These are phyloP conservation scores for Gaeumannomyces sp. DNA, from an alignment of 2,329 filamentous ascomycete genomes.

Conservation along the genomic window DNA sequence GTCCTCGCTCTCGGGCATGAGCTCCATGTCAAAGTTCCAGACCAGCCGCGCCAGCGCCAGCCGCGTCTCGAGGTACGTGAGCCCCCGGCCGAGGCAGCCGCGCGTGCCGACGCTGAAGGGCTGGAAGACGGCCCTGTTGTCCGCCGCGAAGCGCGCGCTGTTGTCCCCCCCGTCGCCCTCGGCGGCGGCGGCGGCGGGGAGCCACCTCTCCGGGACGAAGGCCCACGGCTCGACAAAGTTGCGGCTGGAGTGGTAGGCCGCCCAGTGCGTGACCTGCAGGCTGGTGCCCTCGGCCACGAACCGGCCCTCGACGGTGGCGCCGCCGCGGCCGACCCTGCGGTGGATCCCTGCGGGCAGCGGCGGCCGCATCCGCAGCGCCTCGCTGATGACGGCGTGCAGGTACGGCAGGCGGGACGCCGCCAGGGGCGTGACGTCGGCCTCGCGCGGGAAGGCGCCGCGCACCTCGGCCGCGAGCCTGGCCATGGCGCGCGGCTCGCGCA, in stretches of 20 bases:
- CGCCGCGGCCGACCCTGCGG: slow-evolving; percentile 24
- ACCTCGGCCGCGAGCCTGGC: slow-evolving; percentile 21
- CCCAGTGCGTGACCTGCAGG: slow-evolving; percentile 26
- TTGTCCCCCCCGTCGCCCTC: background rate
- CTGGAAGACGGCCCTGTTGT: slow-evolving; percentile 30
- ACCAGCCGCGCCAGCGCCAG: slow-evolving; percentile 18
- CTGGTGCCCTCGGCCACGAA: slow-evolving; percentile 29
- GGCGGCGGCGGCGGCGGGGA: slow-evolving; percentile 21
- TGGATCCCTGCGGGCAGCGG: slow-evolving; percentile 17
- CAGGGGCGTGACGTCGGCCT: slow-evolving; percentile 20
- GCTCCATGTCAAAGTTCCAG: slow-evolving; percentile 22
- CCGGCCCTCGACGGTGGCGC: slow-evolving; percentile 23
- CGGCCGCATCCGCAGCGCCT: slow-evolving; percentile 12
- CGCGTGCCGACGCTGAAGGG: slow-evolving; percentile 15
- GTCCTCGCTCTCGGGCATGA: slow-evolving; percentile 14
- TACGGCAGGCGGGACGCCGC: slow-evolving; percentile 13
- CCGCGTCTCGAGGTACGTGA: slow-evolving; percentile 20
- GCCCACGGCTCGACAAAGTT: slow-evolving; percentile 22
- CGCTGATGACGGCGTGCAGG: slow-evolving; percentile 15
- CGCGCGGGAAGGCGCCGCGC: slow-evolving; percentile 19
- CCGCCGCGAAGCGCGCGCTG: slow-evolving; percentile 26
- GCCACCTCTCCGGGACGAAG: slow-evolving; percentile 28
- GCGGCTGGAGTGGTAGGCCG: slow-evolving; percentile 19
- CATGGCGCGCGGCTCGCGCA: slow-evolving; percentile 19
- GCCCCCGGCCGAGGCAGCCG: slow-evolving; percentile 16